These are phyloP conservation scores for Akebia trifoliata DNA, from an alignment of 164 flowering plant species.

Conservation along the genomic window DNA sequence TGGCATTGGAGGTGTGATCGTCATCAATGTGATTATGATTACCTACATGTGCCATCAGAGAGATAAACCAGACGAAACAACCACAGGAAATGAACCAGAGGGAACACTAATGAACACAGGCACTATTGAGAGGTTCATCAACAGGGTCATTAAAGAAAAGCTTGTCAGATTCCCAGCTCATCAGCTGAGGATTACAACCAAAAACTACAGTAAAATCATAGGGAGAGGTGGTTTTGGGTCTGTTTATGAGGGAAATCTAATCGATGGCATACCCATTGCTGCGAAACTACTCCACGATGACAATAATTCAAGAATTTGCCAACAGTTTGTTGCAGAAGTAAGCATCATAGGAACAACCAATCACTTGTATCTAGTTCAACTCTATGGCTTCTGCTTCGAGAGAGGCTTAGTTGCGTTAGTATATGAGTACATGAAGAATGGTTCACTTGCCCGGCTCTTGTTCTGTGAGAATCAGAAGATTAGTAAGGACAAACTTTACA, in stretches of 20 bases:
- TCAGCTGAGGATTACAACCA: conserved; percentile 14
- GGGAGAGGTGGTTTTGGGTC: conserved; percentile 30
- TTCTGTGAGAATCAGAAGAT: conserved; percentile 2
- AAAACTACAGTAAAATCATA: conserved; percentile 11
- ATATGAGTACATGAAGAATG: conserved; percentile 31
- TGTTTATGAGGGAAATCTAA: conserved; percentile 24
- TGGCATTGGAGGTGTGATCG: background rate
- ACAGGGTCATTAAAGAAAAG: conserved; percentile 11
- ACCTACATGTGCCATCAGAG: background rate
- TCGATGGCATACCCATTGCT: conserved; percentile 17
- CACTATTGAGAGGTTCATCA: background rate
- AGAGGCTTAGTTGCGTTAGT: conserved; percentile 13
- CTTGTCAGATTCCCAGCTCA: conserved; percentile 24
- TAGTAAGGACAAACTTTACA: conserved; percentile 6
- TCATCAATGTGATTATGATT: background rate
- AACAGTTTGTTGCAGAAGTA: conserved; percentile 30
- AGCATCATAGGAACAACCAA: conserved; percentile 26
- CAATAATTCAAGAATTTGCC: conserved; percentile 11
- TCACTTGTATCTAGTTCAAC: conserved; percentile 25
- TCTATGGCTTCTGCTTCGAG: conserved; percentile 26
- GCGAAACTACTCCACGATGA: conserved; percentile 22
- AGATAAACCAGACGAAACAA: background rate
- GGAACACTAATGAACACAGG: background rate
- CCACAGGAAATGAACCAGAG: background rate
- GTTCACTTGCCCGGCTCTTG: conserved; percentile 27